These are phyloP conservation scores for Vigna radiata DNA, from an alignment of 306 rosid species.

Conservation along the genomic window DNA sequence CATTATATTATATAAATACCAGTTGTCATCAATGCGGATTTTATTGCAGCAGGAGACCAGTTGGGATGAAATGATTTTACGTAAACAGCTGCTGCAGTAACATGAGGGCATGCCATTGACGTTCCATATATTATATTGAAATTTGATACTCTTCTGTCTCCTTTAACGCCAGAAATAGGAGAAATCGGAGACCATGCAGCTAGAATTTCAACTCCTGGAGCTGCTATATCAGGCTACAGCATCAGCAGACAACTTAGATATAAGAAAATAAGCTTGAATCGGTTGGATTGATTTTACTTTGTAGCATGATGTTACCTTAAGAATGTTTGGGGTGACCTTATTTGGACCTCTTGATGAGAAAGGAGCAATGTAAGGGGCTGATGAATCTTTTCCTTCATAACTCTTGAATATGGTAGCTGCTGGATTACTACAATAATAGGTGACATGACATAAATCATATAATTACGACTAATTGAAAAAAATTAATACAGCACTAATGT, in stretches of 20 bases:
- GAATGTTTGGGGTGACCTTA: neutral
- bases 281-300: neutral
- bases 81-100: constrained; percentile 8
- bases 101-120: constrained; percentile 65
- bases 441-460: too few relatives aligned
- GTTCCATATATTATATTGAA: constrained; percentile 44
- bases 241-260: neutral
- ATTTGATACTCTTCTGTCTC: neutral
- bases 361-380: constrained; percentile 45
- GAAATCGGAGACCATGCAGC: constrained; percentile 47
- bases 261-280: neutral
- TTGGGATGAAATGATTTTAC: neutral
- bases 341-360: constrained; percentile 42
- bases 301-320: neutral
- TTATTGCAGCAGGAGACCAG: constrained; percentile 4
- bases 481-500: too few relatives aligned
- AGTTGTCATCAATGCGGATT: constrained; percentile 11
- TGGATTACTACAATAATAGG: constrained; percentile 38
- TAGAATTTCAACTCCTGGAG: constrained; percentile 52
- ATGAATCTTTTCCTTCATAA: constrained; percentile 27
- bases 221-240: constrained; percentile 55
- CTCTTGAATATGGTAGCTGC: constrained; percentile 48
- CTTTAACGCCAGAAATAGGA: neutral
- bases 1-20: neutral
- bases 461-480: neutral